Conservation (phyloP, 495 filamentous ascomycete species). For the Umbilicaria muhlenbergii region DNA sequence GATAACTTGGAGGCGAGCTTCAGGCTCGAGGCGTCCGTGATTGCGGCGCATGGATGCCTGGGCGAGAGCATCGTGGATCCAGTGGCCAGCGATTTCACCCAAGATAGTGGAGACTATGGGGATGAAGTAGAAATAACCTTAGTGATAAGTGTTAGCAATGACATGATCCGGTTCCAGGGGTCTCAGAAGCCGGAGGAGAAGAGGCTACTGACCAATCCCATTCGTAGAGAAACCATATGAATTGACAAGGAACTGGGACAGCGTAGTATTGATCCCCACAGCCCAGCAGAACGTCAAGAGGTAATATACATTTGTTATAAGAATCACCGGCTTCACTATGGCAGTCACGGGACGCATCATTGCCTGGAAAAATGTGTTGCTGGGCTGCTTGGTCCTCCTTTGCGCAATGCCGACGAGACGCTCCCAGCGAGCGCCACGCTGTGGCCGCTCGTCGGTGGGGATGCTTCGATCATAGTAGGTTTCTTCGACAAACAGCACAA, state of each 20-base stretch:
- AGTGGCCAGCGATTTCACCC: constrained; percentile 40
- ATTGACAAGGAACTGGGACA: constrained; percentile 36
- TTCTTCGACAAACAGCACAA: constrained; percentile 39
- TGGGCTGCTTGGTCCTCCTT: constrained; percentile 21
- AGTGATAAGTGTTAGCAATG: no score
- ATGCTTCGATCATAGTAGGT: constrained; percentile 43
- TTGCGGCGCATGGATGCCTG: constrained; percentile 31
- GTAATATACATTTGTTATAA: constrained; percentile 36
- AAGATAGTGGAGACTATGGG: constrained; percentile 37
- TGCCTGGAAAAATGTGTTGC: constrained; percentile 30
- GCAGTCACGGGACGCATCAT: constrained; percentile 28
- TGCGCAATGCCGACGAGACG: constrained; percentile 32
- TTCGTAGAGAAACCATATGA: constrained; percentile 20
- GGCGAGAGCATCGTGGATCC: constrained; percentile 39
- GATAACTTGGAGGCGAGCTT: constrained; percentile 38
- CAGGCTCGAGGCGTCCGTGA: constrained; percentile 39
- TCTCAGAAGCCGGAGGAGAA: no score
- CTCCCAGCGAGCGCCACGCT: constrained; percentile 21
- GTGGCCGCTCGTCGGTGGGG: constrained; percentile 26
- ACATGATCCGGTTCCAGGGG: no score
- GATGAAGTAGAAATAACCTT: constrained; percentile 44
- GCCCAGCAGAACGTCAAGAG: constrained; percentile 44
- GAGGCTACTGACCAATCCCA: no score
- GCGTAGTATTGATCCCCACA: constrained; percentile 46
- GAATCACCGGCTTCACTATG: constrained; percentile 34